Conservation (phyloP, 805 yeast species). For the Candida awuae region DNA sequence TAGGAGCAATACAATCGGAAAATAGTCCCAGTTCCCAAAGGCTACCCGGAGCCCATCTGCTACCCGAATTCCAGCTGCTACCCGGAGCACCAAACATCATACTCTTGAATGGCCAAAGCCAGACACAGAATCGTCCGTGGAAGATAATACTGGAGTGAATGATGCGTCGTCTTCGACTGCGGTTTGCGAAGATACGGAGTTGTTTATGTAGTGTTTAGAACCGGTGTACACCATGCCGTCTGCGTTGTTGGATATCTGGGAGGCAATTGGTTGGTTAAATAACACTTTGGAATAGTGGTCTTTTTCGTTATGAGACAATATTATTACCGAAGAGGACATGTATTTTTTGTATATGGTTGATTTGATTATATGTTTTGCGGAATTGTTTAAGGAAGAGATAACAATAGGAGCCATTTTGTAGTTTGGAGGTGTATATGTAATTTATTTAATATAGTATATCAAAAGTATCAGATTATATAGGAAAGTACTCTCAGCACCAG, state of each 20-base stretch:
- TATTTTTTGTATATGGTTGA: slow-evolving; percentile 14
- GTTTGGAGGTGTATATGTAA: neutral
- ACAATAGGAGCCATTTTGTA: slow-evolving; percentile 22
- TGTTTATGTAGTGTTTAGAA: slow-evolving; percentile 16
- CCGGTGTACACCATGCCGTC: slow-evolving; percentile 16
- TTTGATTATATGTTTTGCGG: slow-evolving; percentile 22
- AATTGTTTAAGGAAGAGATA: slow-evolving; percentile 22
- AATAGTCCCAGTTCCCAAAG: too few relatives aligned
- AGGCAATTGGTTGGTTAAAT: slow-evolving; percentile 13
- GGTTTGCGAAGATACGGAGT: slow-evolving; percentile 10
- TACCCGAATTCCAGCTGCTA: too few relatives aligned
- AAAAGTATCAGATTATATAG: neutral
- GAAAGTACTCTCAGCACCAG: too few relatives aligned
- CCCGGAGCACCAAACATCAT: too few relatives aligned
- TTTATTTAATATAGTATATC: neutral
- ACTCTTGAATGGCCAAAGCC: slow-evolving; percentile 8
- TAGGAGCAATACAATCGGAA: too few relatives aligned
- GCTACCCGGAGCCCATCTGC: too few relatives aligned
- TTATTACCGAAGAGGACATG: slow-evolving; percentile 22
- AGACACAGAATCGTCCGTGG: slow-evolving; percentile 13
- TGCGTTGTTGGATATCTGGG: slow-evolving; percentile 25
- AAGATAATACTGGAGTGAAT: slow-evolving; percentile 13
- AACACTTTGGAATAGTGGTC: slow-evolving; percentile 17
- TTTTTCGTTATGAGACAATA: slow-evolving; percentile 19
- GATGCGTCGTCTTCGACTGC: slow-evolving; percentile 6